Base-by-base conservation (phyloP, 2,329 filamentous ascomycete species). In the Diaporthe sp. region DNA sequence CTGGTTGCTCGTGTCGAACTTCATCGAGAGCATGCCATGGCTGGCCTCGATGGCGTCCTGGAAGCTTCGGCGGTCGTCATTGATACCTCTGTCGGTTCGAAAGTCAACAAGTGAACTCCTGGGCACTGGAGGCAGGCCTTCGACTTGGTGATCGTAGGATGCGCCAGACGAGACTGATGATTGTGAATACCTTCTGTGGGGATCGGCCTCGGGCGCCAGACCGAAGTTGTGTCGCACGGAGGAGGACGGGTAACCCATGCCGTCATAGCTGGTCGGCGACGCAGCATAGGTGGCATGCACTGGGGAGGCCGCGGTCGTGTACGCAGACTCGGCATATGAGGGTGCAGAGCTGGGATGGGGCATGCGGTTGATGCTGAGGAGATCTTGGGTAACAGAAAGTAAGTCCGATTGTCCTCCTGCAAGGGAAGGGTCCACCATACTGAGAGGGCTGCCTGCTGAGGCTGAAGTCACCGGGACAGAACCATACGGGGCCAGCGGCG, bases 11-110 rank as follows among this genome's bases (percentile, higher is more conserved):
- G 76, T 76, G 76, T 77, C 76, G 71, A 77, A 77, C 51, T 75
- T 98, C 90, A 98, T 94, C 51, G 95, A 95, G 37, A 98, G 90
- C 94, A 98, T 98, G 79, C 95, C 95, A 77, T 97, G 94, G 83
- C 95, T 96, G 34, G 96, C 96, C 83, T 98, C 96, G 74, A 98
- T 92, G 39, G 95, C 95, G 82, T 98, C 96, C 79, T 93, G 94
- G 83, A 96, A 97, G 80, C 92, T 93, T 79, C 93, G 84, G 88
- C 92, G 82, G 86, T 91, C 87, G 85, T 90, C 83, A 85, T 75
- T 77, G 58, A 76, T 55, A 75, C 75, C 76, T 79, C 80, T 82
- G 79, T 78, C 70, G 67, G 65, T 39, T 81, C 86, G 85, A 84
- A 89, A 88, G 90, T 93, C 91, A 92, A 92, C 88, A 84, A 92